Percentiles rank a stretch among this genome's conserved stretches.
Evolutionary conservation across 805 yeast genomes (phyloP).

Genomic region (Candida awuae): DNA sequence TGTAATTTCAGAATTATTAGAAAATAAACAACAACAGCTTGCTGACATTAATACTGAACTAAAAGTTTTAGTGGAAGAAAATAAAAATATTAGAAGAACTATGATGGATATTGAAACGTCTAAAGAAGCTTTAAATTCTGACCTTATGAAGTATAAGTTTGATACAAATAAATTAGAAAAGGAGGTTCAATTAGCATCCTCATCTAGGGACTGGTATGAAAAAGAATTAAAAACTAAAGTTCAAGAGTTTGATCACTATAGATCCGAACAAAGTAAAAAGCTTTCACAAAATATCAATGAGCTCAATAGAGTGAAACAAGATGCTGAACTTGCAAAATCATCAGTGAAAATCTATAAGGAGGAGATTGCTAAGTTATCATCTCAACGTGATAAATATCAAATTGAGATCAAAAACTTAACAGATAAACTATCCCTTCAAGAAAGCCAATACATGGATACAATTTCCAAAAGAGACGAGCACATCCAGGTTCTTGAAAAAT

Average conservation of each 20-base stretch:
- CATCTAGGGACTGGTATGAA: slow-evolving; percentile 30
- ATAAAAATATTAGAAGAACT: slow-evolving; percentile 35
- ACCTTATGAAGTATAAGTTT: slow-evolving; percentile 21
- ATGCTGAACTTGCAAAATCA: slow-evolving; percentile 21
- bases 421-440: slow-evolving; percentile 34
- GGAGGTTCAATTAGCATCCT: slow-evolving; percentile 26
- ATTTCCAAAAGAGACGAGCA: slow-evolving; percentile 55
- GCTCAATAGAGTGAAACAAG: slow-evolving; percentile 30
- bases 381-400: slow-evolving; percentile 36
- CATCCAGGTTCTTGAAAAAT: slow-evolving; percentile 46
- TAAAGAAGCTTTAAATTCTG: slow-evolving; percentile 23
- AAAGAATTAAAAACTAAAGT: slow-evolving; percentile 26
- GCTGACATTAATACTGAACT: slow-evolving; percentile 34
- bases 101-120: slow-evolving; percentile 32
- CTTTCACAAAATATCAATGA: slow-evolving; percentile 28
- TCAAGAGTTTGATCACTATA: slow-evolving; percentile 22
- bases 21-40: slow-evolving; percentile 31
- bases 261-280: slow-evolving; percentile 25
- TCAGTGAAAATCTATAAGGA: slow-evolving; percentile 28
- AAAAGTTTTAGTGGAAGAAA: slow-evolving; percentile 32
- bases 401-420: slow-evolving; percentile 40
- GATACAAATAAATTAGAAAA: slow-evolving; percentile 23
- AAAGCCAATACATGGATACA: slow-evolving; percentile 48
- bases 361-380: slow-evolving; percentile 31
- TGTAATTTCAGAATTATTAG: slow-evolving; percentile 29